These are phyloP conservation scores for Kodamaea hsintzibuensis DNA, from an alignment of 805 yeast genomes.

Conservation along the genomic window DNA sequence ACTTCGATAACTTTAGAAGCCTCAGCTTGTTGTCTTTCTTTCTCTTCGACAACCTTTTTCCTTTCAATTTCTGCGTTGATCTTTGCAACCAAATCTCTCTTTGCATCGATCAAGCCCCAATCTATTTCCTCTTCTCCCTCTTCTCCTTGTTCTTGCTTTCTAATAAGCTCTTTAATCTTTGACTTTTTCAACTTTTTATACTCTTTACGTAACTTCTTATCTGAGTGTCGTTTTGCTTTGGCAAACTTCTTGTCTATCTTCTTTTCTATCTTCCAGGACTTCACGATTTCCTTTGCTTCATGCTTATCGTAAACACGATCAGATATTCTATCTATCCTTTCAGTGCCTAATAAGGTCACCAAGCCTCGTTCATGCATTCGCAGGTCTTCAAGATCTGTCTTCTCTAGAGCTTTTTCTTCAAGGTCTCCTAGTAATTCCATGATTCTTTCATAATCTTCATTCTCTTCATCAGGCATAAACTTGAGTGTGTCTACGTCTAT, in stretches of 20 bases:
- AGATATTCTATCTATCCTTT: neutral
- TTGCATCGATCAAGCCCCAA: neutral
- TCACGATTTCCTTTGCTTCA: constrained; percentile 13
- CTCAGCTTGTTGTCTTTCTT: neutral
- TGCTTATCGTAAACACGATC: constrained; percentile 6
- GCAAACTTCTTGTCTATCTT: constrained; percentile 11
- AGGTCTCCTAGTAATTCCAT: neutral
- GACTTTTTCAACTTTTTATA: constrained; percentile 8
- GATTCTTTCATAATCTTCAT: neutral
- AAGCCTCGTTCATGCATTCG: constrained; percentile 16
- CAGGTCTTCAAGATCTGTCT: constrained; percentile 10
- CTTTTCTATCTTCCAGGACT: constrained; percentile 11
- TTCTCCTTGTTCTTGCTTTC: neutral
- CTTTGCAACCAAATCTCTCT: too few species aligned
- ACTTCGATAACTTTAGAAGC: neutral
- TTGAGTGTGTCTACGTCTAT: neutral
- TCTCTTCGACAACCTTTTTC: constrained; percentile 2
- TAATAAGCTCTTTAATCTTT: neutral
- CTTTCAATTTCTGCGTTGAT: too few species aligned
- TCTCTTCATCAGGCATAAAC: neutral
- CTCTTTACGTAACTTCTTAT: constrained; percentile 9
- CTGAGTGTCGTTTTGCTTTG: neutral
- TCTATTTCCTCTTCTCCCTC: constrained; percentile 2
- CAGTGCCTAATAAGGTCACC: constrained; percentile 9
- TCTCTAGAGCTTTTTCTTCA: constrained; percentile 12